phyloP scores from a whole-genome alignment of 495 filamentous ascomycete genomes.

The Neohortaea acidophila region DNA sequence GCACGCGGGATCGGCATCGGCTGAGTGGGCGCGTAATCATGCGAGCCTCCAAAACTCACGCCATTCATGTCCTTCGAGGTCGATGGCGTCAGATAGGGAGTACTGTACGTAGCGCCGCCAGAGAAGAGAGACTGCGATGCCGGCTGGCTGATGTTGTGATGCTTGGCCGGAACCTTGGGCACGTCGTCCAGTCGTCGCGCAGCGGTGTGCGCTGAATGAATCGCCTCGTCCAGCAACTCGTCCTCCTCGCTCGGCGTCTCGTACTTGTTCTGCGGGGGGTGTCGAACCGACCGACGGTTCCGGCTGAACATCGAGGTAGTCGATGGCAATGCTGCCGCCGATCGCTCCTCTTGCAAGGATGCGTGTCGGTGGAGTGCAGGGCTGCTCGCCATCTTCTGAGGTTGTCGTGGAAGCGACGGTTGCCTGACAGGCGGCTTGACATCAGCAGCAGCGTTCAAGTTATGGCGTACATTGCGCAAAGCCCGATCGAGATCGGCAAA shows the following conservation, averaged over 20 bases:
- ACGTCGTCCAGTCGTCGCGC: constrained; percentile 34
- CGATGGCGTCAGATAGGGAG: constrained; percentile 74
- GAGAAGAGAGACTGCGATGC: constrained; percentile 24
- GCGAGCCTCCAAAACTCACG: constrained; percentile 46
- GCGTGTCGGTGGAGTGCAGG: constrained; percentile 28
- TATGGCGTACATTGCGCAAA: constrained; percentile 53
- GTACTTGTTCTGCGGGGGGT: constrained; percentile 60
- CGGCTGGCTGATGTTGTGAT: constrained; percentile 13
- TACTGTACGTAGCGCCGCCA: constrained; percentile 46
- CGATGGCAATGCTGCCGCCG: constrained; percentile 36
- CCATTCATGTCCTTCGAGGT: constrained; percentile 69
- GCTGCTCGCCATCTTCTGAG: constrained; percentile 20
- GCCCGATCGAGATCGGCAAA: constrained; percentile 65
- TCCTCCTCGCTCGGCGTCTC: constrained; percentile 96
- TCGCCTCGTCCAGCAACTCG: constrained; percentile 77
- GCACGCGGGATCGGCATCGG: constrained; percentile 42
- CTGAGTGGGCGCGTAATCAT: constrained; percentile 34
- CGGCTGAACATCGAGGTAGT: constrained; percentile 33
- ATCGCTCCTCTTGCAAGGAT: constrained; percentile 59
- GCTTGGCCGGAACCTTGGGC: constrained; percentile 14
- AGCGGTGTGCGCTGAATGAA: constrained; percentile 44
- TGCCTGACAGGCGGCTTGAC: constrained; percentile 18
- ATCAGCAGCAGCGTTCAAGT: constrained; percentile 40
- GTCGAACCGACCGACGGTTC: constrained; percentile 62
- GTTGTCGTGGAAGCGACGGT: constrained; percentile 14